These are phyloP conservation scores for Aspergillus sp. DNA, from an alignment of 2,329 filamentous ascomycete genomes.

Conservation along the genomic window DNA sequence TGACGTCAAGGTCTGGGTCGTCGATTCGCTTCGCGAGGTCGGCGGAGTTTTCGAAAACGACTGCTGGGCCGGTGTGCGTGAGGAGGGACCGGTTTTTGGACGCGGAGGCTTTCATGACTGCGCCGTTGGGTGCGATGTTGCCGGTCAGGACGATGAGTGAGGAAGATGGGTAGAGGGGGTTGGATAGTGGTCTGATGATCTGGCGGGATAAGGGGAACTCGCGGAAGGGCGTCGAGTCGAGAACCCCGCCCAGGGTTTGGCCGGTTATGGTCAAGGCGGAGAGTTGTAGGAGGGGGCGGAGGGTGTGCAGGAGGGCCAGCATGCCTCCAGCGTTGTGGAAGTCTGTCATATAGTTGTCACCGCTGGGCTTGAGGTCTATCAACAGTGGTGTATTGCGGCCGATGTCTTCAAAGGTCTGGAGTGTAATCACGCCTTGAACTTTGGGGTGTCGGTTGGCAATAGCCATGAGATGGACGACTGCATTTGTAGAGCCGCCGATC, in stretches of 20 bases:
- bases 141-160: conserved; percentile 53
- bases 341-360: conserved; percentile 60
- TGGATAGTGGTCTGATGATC: conserved; percentile 50
- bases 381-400: conserved; percentile 53
- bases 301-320: conserved; percentile 52
- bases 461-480: conserved; percentile 59
- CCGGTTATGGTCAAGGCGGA: conserved; percentile 53
- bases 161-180: conserved; percentile 52
- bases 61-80: conserved; percentile 49
- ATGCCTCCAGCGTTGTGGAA: conserved; percentile 60
- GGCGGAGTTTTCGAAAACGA: conserved; percentile 54
- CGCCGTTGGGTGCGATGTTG: conserved; percentile 55
- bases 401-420: conserved; percentile 54
- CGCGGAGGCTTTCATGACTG: conserved; percentile 56
- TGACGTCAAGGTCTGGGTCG: conserved; percentile 49
- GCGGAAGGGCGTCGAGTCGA: conserved; percentile 50
- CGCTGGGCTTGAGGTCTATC: conserved; percentile 58
- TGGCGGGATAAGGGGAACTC: conserved; percentile 46
- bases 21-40: conserved; percentile 55
- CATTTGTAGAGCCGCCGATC: conserved; percentile 62
- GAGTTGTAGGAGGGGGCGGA: conserved; percentile 53
- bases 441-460: conserved; percentile 58
- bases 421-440: conserved; percentile 50
- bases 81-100: conserved; percentile 54
- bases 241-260: conserved; percentile 52